Base-by-base conservation (phyloP, 192 early-diverging fungal genomes). In the Coemansia sp. region DNA sequence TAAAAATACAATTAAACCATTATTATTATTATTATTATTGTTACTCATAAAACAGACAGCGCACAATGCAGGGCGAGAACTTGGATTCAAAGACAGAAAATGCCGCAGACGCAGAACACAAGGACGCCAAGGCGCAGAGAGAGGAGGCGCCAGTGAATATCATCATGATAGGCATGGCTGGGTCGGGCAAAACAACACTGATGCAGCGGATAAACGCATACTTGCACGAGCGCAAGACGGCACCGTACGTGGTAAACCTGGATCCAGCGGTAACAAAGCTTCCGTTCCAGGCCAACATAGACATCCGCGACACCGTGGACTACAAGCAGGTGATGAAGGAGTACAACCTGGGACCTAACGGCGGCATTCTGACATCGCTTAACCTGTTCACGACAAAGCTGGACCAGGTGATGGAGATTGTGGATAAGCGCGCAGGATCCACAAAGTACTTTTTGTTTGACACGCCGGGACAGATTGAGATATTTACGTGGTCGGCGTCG, bases 311-410 rank as follows among this genome's bases (percentile, higher is more conserved):
- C 81, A 96, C 95, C 5, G 91, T 99, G 26, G 94, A 99, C 85
- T 99, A 97, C 86, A 96, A 97, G 84, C 91, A 97, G 73, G 97
- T 99, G 44, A 99, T 99, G 97, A 91, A 92, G 68, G 94, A 97
- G 90, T 96, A 97, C 74, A 94, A 91, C 71, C 87, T 97, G 44
- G 96, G 96, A 7, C 95, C 96, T 21, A 98, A 97, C 86, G 97
- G 97, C 47, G 97, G 92, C 39, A 99, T 99, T 79, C 83, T 97
- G 32, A 99, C 97, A 10, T 89, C 91, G 58, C 86, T 99, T 16
- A 99, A 99, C 76, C 74, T 99, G 45, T 99, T 99, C 67, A 96
- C 97, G 4, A 99, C 97, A 44, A 96, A 97, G 77, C 95, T 99
- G 75, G 95, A 99, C 85, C 97, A 99, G 76, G 97, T 99, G 9